Percentiles rank a stretch among this genome's conserved stretches.
phyloP scores from a whole-genome alignment of 768 basidiomycete species.

The Agrocybe pediades region DNA sequence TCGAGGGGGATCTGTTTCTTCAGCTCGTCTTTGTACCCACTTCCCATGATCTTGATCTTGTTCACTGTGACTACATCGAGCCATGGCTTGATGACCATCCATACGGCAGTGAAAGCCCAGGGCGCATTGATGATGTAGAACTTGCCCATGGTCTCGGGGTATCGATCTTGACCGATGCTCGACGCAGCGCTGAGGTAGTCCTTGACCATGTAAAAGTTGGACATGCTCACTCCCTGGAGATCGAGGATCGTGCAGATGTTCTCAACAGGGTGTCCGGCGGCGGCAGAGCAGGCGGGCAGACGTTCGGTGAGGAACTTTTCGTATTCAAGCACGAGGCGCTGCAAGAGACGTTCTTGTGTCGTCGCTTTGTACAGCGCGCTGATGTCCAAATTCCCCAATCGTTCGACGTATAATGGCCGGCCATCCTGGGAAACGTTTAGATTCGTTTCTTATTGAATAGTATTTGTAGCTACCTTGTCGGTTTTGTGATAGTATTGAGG shows the following conservation, averaged over 20 bases:
- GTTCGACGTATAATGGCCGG: constrained; percentile 93
- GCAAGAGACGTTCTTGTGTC: constrained; percentile 83
- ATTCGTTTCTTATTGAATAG: not conserved
- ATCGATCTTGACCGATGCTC: constrained; percentile 84
- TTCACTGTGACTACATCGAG: constrained; percentile 92
- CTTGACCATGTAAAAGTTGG: constrained; percentile 89
- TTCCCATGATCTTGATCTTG: constrained; percentile 92
- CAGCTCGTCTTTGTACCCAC: constrained; percentile 72
- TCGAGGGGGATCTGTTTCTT: constrained; percentile 81
- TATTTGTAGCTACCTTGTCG: constrained; percentile 65
- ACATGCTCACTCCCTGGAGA: constrained; percentile 67
- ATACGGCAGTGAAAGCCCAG: constrained; percentile 88
- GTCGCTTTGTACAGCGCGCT: constrained; percentile 80
- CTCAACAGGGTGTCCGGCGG: constrained; percentile 86
- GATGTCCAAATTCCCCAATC: constrained; percentile 88
- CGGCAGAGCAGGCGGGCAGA: constrained; percentile 73
- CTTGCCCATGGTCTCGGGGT: constrained; percentile 95
- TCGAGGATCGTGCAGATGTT: constrained; percentile 98
- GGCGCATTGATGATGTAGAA: constrained; percentile 99
- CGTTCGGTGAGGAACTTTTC: constrained; percentile 84
- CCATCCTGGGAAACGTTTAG: constrained; percentile 67
- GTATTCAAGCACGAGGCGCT: constrained; percentile 91
- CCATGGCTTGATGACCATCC: constrained; percentile 90
- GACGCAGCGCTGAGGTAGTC: constrained; percentile 83
- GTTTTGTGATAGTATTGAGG: constrained; percentile 96